These are phyloP conservation scores for Zygotorulaspora florentina DNA, from an alignment of 805 yeast genomes.

Conservation along the genomic window DNA sequence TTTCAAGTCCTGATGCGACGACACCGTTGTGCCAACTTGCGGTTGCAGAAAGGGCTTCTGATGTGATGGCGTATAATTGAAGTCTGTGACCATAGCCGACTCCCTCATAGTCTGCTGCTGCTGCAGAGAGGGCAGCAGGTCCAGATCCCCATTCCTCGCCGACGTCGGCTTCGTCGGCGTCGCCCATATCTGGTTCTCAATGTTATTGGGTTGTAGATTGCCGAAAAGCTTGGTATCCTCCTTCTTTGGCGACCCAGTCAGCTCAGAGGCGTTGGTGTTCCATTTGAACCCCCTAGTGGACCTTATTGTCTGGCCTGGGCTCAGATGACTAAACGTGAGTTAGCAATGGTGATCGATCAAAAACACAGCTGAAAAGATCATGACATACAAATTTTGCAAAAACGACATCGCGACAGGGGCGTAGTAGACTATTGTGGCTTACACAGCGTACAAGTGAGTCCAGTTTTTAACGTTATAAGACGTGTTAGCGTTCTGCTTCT, in stretches of 20 bases:
- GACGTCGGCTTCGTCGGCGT: conserved; percentile 12
- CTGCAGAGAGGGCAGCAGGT: conserved; percentile 6
- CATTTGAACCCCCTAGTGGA: conserved; percentile 46
- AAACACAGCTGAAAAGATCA: not conserved
- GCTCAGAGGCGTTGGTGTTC: conserved; percentile 24
- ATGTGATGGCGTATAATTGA: conserved; percentile 37
- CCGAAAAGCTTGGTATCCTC: conserved; percentile 1
- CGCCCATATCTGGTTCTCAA: conserved; percentile 10
- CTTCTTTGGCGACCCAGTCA: conserved; percentile 6
- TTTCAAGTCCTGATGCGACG: conserved; percentile 69
- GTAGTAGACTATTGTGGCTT: too few relatives aligned
- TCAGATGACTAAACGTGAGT: conserved; percentile 34
- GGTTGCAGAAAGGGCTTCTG: conserved; percentile 34
- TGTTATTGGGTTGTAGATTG: conserved; percentile 8
- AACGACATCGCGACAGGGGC: conserved; percentile 22
- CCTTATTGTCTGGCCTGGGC: conserved; percentile 45
- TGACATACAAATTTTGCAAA: conserved; percentile 30
- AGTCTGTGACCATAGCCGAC: conserved; percentile 27
- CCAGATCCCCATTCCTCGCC: conserved; percentile 1
- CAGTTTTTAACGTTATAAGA: too few relatives aligned
- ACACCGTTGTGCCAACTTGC: conserved; percentile 37
- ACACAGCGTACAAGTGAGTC: too few relatives aligned
- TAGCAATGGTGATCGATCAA: conserved; percentile 4
- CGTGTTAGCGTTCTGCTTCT: too few relatives aligned
- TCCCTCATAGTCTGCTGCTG: conserved; percentile 12